Evolutionary conservation across 805 yeast genomes (phyloP).

Genomic region (Starmerella vaccinii): DNA sequence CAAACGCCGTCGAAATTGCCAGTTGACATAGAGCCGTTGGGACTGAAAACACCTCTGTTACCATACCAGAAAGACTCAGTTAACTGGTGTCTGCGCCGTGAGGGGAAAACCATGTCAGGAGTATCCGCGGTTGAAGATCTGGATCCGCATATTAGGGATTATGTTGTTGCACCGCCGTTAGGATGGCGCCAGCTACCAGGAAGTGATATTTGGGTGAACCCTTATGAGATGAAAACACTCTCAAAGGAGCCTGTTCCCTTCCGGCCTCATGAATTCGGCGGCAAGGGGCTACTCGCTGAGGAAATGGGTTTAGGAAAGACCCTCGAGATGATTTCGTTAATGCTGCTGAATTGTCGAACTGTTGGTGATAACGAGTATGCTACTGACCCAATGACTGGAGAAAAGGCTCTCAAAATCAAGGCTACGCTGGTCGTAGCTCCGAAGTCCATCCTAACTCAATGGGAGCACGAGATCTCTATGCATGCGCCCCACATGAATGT

Average conservation of each 20-base stretch:
- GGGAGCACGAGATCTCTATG: conserved; percentile 61
- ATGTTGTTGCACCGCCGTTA: conserved; percentile 24
- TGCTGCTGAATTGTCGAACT: conserved; percentile 48
- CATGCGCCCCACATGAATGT: conserved; percentile 56
- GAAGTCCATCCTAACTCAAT: conserved; percentile 68
- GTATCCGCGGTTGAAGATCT: conserved; percentile 20
- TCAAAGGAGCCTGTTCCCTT: conserved; percentile 10
- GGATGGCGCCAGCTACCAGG: conserved; percentile 24
- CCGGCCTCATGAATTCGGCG: conserved; percentile 29
- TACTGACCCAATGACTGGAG: neutral
- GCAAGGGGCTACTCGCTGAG: conserved; percentile 67
- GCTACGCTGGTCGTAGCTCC: conserved; percentile 83
- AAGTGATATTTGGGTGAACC: conserved; percentile 26
- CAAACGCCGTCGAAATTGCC: neutral
- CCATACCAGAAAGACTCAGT: conserved; percentile 33
- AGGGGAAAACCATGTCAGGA: conserved; percentile 27
- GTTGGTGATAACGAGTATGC: neutral
- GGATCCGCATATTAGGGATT: conserved; percentile 18
- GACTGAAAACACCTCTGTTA: conserved; percentile 21
- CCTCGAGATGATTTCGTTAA: conserved; percentile 63
- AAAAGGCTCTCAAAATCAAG: conserved; percentile 36
- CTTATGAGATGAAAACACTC: conserved; percentile 18
- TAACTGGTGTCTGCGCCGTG: conserved; percentile 31
- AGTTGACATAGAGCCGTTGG: conserved; percentile 15
- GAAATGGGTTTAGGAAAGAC: conserved; percentile 99